Percentiles rank a stretch among this genome's conserved stretches.
Evolutionary conservation across 176 grass and related monocot species (phyloP).

Genomic region (Pontederia paniculata): DNA sequence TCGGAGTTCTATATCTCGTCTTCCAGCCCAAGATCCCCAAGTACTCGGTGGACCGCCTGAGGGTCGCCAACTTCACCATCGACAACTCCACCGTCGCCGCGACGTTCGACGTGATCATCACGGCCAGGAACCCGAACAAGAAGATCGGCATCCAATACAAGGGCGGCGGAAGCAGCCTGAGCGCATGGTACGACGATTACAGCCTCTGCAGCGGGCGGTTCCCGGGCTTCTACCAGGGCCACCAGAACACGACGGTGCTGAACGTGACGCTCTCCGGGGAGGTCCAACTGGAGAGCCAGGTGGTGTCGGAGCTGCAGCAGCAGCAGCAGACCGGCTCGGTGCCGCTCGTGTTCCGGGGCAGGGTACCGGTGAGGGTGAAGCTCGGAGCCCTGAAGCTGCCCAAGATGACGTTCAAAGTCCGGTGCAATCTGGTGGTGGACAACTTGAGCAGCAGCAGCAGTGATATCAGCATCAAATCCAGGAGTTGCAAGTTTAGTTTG

Average conservation of each 20-base stretch:
- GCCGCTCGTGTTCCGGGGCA: conserved; percentile 34
- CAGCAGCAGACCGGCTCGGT: conserved; percentile 31
- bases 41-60: conserved; percentile 63
- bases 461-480: conserved; percentile 42
- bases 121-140: conserved; percentile 46
- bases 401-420: conserved; percentile 44
- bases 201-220: conserved; percentile 49
- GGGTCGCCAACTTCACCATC: conserved; percentile 35
- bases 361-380: conserved; percentile 52
- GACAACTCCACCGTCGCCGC: conserved; percentile 10
- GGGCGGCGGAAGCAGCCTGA: conserved; percentile 37
- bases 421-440: conserved; percentile 42
- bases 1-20: conserved; percentile 53
- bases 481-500: conserved; percentile 64
- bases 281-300: conserved; percentile 30
- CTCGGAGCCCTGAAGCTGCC: conserved; percentile 53
- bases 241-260: conserved; percentile 42
- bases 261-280: conserved; percentile 29
- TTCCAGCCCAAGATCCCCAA: conserved; percentile 67
- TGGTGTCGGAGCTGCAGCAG: conserved; percentile 13
- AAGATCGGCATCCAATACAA: conserved; percentile 65
- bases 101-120: conserved; percentile 54
- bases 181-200: conserved; percentile 46
- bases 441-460: conserved; percentile 18
- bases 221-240: conserved; percentile 77